phyloP scores from a whole-genome alignment of 116 monocot genomes.

The Posidonia oceanica region DNA sequence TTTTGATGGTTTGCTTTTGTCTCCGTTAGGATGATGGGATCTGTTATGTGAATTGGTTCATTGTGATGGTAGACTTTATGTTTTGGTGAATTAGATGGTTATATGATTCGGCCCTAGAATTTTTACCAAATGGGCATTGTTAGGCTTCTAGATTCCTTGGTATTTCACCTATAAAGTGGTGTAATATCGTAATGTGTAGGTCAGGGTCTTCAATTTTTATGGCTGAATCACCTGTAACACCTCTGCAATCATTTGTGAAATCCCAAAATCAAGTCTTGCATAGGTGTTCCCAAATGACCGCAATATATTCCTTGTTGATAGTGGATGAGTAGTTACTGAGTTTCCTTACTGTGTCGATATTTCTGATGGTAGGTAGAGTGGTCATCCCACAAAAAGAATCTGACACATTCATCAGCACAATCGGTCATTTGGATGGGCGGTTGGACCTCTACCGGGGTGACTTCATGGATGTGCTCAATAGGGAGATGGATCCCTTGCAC shows the following conservation, averaged over 20 bases:
- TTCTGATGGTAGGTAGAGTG: background rate
- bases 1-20: background rate
- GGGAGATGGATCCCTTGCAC: background rate
- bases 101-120: background rate
- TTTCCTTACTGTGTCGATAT: background rate
- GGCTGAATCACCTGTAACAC: too few species aligned
- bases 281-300: too few species aligned
- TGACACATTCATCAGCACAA: background rate
- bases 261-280: too few species aligned
- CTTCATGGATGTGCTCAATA: background rate
- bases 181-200: too few species aligned
- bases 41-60: background rate
- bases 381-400: conserved; percentile 1
- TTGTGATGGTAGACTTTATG: background rate
- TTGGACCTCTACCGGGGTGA: background rate
- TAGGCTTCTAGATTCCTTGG: too few species aligned
- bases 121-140: too few species aligned
- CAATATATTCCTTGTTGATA: background rate
- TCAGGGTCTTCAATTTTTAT: too few species aligned
- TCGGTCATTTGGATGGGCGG: conserved; percentile 1
- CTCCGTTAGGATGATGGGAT: background rate
- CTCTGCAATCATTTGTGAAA: too few species aligned
- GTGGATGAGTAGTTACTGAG: background rate
- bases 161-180: too few species aligned
- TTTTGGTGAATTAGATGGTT: too few species aligned